phyloP scores from a whole-genome alignment of 306 rosid genomes.

The barrel medic (Medicago truncatula) region MtrunA17r5.0-ANR NC_053044.1:54300501-54301000 shows the following conservation, averaged over 20 bases:
- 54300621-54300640: conserved; percentile 64
- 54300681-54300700: conserved; percentile 50
- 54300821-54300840: conserved; percentile 54
- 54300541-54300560: conserved; percentile 27
- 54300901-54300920: not conserved
- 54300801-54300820: conserved; percentile 51
- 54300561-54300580: conserved; percentile 2
- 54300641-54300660: conserved; percentile 61
- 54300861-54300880: conserved; percentile 55
- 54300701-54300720: conserved; percentile 49
- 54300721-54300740: conserved; percentile 52
- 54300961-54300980: conserved; percentile 45
- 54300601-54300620: conserved; percentile 61
- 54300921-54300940: not conserved
- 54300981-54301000: conserved; percentile 87
- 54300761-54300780: conserved; percentile 55
- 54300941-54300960: conserved; percentile 14
- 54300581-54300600: conserved; percentile 18
- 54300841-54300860: conserved; percentile 50
- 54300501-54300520: not conserved
- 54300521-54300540: not conserved
- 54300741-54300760: conserved; percentile 57
- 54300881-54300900: conserved; percentile 66
- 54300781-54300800: conserved; percentile 52
- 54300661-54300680: conserved; percentile 63